Evolutionary conservation across 257 asterid species (phyloP), one percentile per base, ranked within the genome.

Genomic region (Gentiana dahurica): DNA sequence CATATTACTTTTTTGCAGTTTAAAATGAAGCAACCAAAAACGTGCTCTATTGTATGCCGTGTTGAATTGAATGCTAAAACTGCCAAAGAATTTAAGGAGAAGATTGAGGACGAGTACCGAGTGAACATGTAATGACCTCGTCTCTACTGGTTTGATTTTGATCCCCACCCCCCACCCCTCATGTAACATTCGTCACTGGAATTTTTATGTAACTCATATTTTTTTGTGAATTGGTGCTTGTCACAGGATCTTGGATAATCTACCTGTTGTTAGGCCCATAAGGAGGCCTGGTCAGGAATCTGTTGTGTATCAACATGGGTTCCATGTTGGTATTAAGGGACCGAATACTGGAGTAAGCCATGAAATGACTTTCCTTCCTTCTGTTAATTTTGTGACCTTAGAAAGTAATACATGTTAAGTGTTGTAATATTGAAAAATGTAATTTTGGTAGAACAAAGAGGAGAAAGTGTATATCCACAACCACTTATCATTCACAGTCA

Each of bases 211-310:
- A 35, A 61, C 53, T 1, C 48, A 3, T 24, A 39, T 62, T 46
- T 52, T 59, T 60, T 53, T 54, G 51, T 53, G 12, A 33, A 32
- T 33, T 57, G 62, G 59, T 74, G 62, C 63, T 34, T 55, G 61
- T 41, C 36, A 46, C 79, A 82, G 97, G 97, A 88, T 88, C 58
- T 78, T 88, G 78, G 96, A 88, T 73, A 88, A 88, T 72, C 95
- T 88, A 51, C 95, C 96, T 54, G 83, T 88, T 54, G 95, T 88
- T 64, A 73, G 79, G 78, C 96, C 96, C 55, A 80, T 65, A 5
- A 81, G 68, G 53, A 72, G 88, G 70, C 58, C 74, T 47, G 87
- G 81, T 12, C 69, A 59, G 55, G 85, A 73, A n/a, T 57, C 85
- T 61, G 60, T 70, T 63, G 58, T 73, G 43, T 87, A 82, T 70